Conservation (phyloP, 331 rosid genomes). For the Telfairia occidentalis region DNA sequence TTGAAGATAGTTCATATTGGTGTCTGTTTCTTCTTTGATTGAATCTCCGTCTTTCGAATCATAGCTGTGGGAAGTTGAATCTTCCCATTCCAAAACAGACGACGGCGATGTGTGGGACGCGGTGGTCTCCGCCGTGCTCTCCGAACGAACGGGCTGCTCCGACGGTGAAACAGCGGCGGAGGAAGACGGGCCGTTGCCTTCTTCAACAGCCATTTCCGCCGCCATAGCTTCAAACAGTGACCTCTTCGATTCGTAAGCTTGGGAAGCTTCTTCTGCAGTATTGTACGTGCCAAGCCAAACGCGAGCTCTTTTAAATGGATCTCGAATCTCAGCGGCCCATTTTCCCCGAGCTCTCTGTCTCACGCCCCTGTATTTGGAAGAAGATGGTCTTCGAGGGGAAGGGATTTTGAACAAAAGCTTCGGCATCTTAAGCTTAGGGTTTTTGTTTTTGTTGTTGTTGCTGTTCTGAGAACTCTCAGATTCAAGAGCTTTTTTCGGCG, state of each 20-base stretch:
- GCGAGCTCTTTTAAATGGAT: slow-evolving; percentile 40
- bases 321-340: slow-evolving; percentile 80
- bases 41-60: background rate
- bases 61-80: slow-evolving; percentile 23
- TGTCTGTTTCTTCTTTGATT: slow-evolving; percentile 16
- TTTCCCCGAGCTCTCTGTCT: slow-evolving; percentile 74
- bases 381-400: slow-evolving; percentile 11
- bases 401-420: slow-evolving; percentile 20
- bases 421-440: background rate
- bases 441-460: slow-evolving; percentile 19
- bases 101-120: slow-evolving; percentile 35
- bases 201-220: slow-evolving; percentile 3
- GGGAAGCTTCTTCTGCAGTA: slow-evolving; percentile 56
- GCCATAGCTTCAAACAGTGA: slow-evolving; percentile 35
- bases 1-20: slow-evolving; percentile 18
- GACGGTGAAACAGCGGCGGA: background rate
- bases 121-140: slow-evolving; percentile 23
- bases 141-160: slow-evolving; percentile 14
- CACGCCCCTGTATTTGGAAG: slow-evolving; percentile 52
- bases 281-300: slow-evolving; percentile 63
- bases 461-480: slow-evolving; percentile 27
- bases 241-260: slow-evolving; percentile 42
- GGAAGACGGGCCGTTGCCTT: background rate
- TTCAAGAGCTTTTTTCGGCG: background rate
- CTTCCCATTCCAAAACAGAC: slow-evolving; percentile 38